Base-by-base conservation (phyloP, 345 rosid species). In the Eucalyptus sp. region DNA sequence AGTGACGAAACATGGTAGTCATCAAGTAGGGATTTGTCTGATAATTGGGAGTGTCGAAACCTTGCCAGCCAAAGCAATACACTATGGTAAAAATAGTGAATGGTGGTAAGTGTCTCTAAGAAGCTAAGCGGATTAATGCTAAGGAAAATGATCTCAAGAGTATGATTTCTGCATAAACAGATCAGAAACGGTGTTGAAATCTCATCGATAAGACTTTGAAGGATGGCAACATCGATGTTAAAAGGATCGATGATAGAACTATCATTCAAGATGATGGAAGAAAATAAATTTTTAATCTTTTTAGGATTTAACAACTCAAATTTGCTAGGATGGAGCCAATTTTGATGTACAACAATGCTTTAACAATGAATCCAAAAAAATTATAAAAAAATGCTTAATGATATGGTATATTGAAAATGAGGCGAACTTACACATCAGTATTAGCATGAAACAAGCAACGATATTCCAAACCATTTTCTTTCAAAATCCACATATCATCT, bases 401-500 rank as follows among this genome's bases (percentile, higher is more conserved):
- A 86, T 50, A 86, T 22, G 48, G 25, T 54, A 48, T 4, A 10
- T 52, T 54, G 44, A 88, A 86, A 89, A 22, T 14, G 17, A 20
- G 37, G n/a, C 66, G n/a, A 91, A 91, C 99, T 97, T 93, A 98
- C 99, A 90, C 91, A 88, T 91, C 88, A 88, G 68, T 89, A 91
- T 93, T 90, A 58, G 89, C 90, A 64, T 89, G 90, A 86, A 90
- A 89, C 90, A 93, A 87, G 90, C 91, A 90, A 90, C 93, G 92
- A 88, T 88, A 92, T 46, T 93, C 87, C 91, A 98, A 89, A 90
- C 93, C 96, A 93, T 91, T 91, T 62, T 95, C 96, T 90, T 93
- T 95, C 86, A 98, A 90, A 90, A 91, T 94, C 95, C 96, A 97
- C 87, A 98, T 95, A 90, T 91, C 93, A 89, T 95, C 93, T 54